Evolutionary conservation across 441 rosid genomes (phyloP), one percentile per base, ranked within the genome.

Genomic region (Pelargonium myrrhifolium): DNA sequence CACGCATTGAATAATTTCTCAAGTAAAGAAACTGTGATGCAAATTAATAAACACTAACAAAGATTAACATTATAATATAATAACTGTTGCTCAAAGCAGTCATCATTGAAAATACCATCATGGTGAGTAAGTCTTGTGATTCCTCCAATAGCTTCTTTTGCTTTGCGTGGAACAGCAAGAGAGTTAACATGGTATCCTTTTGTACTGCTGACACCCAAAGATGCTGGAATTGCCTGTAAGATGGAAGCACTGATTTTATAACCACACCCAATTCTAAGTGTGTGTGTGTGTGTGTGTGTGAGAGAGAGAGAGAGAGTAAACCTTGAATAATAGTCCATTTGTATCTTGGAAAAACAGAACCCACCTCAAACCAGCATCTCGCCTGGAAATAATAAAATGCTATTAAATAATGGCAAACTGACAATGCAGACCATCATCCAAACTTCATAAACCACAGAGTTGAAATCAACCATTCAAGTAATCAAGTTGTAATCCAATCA

Each of bases 141-240:
- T 81, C 97, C 99, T 72, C 99, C 99, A 77, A 94, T 94, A 72
- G 98, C 94, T 74, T 94, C 99, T 77, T 94, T 94, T 17, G 98
- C 97, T 83, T 92, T 94, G 69, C 98, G 97, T 37, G 90, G 98
- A 81, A 92, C 97, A 71, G 98, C 93, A 9, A 94, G 94, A 76
- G 99, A 94, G 82, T 94, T 94, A 56, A 94, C 99, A 76, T 94
- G 91, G 81, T 86, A 94, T 59, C 83, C 78, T 75, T 86, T 90
- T 64, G 77, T 79, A 64, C 90, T 85, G 82, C 98, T 89, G 61
- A 94, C 97, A 67, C 99, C 98, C 75, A 94, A 72, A 53, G 99
- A 72, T 66, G 91, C 91, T 64, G 98, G 98, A 83, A 94, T 94
- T 74, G 89, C 99, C 99, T 93, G 75, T 68, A 66, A 59, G 56